Percentiles rank a stretch among this genome's conserved stretches.
Conservation (phyloP, 2,329 filamentous ascomycete species). For the Verticillium zaregamsianum region DNA sequence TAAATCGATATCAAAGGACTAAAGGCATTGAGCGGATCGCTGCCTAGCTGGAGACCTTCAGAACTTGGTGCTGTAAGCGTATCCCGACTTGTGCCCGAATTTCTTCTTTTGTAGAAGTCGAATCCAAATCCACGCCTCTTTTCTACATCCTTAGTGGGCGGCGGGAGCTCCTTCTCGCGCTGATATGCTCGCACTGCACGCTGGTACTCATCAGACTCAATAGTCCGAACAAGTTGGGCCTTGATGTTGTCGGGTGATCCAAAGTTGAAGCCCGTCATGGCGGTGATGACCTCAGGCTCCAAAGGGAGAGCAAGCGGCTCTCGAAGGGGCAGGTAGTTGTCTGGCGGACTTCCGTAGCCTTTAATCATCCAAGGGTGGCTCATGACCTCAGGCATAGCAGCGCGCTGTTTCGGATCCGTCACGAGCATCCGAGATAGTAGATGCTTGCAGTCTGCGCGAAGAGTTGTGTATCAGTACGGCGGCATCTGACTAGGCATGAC, state of each 20-base stretch:
- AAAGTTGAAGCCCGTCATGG: conserved; percentile 98
- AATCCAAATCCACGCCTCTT: conserved; percentile 85
- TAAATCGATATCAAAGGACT: conserved; percentile 91
- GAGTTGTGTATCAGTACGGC: neutral
- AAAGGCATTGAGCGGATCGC: conserved; percentile 88
- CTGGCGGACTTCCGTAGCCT: conserved; percentile 79
- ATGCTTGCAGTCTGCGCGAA: conserved; percentile 75
- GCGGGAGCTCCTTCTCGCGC: conserved; percentile 60
- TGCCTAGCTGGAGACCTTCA: conserved; percentile 77
- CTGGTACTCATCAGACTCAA: conserved; percentile 93
- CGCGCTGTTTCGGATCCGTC: conserved; percentile 83
- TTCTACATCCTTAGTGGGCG: conserved; percentile 61
- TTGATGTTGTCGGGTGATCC: conserved; percentile 81
- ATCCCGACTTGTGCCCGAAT: conserved; percentile 83
- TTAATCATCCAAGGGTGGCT: conserved; percentile 95
- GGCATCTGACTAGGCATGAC: neutral
- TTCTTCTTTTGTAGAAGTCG: conserved; percentile 94
- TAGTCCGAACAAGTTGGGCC: conserved; percentile 74
- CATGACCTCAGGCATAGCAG: conserved; percentile 87
- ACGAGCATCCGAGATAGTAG: conserved; percentile 94
- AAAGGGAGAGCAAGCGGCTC: conserved; percentile 84
- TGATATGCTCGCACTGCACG: conserved; percentile 69
- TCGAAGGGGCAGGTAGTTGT: conserved; percentile 80
- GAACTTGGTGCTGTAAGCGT: conserved; percentile 79
- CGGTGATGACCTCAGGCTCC: conserved; percentile 77